Conservation (phyloP, 768 basidiomycete genomes). For the Imleria badia region DNA sequence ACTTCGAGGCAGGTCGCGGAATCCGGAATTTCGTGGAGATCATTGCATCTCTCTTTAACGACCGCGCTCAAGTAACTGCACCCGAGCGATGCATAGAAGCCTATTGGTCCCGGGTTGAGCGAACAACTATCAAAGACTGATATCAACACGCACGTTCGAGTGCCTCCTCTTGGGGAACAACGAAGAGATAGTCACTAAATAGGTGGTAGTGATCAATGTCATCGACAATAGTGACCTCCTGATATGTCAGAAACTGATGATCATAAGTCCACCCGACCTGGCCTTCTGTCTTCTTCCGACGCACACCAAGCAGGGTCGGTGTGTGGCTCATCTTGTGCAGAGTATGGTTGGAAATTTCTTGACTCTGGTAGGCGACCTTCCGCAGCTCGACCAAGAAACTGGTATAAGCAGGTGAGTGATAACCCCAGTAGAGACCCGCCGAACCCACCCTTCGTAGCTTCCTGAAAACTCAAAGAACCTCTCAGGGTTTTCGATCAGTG, state of each 20-base stretch:
- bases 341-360: constrained; percentile 42
- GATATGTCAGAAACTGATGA: constrained; percentile 64
- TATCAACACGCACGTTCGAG: constrained; percentile 58
- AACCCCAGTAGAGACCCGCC: not conserved
- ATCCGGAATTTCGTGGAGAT: constrained; percentile 45
- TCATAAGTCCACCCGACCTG: constrained; percentile 66
- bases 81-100: constrained; percentile 73
- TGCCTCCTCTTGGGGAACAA: constrained; percentile 81
- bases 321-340: constrained; percentile 61
- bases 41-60: constrained; percentile 70
- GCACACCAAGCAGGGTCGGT: constrained; percentile 68
- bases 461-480: constrained; percentile 67
- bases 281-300: constrained; percentile 48
- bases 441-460: constrained; percentile 57
- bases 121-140: not conserved
- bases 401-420: not conserved
- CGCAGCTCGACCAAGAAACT: constrained; percentile 83
- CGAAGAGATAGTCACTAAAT: constrained; percentile 69
- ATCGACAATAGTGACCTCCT: constrained; percentile 75
- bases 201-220: constrained; percentile 73
- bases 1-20: constrained; percentile 47
- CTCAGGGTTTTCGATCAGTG: constrained; percentile 60
- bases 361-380: constrained; percentile 70
- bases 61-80: constrained; percentile 69
- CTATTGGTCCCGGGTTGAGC: constrained; percentile 33